A percentile compares a stretch with the other conserved stretches of the same genome.
Evolutionary conservation across 352 stramenopile species (phyloP).

Genomic region (Phytophthora crassamura): DNA sequence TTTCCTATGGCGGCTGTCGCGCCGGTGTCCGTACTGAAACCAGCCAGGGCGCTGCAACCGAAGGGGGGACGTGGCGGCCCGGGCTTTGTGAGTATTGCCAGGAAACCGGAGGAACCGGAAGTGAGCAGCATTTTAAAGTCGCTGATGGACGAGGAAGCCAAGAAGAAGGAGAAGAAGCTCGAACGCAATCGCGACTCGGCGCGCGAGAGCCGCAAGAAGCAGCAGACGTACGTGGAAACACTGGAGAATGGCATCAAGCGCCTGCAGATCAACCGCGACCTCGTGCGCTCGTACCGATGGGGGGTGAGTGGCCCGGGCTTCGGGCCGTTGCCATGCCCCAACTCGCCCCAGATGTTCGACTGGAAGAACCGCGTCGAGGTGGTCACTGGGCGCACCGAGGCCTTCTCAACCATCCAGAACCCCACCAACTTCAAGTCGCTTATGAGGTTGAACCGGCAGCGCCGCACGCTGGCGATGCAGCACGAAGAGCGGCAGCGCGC

Average conservation of each 20-base stretch:
- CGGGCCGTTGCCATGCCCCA: conserved; percentile 45
- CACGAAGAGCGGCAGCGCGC: conserved; percentile 54
- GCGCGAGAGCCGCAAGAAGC: conserved; percentile 84
- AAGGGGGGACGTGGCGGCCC: conserved; percentile 47
- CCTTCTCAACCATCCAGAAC: conserved; percentile 77
- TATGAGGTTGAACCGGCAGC: conserved; percentile 80
- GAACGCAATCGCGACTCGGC: conserved; percentile 89
- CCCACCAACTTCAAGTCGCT: conserved; percentile 69
- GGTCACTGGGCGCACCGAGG: conserved; percentile 67
- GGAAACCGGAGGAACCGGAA: conserved; percentile 80
- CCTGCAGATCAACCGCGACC: conserved; percentile 83
- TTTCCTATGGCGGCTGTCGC: conserved; percentile 9
- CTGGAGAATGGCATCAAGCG: conserved; percentile 89
- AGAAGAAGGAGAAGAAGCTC: conserved; percentile 92
- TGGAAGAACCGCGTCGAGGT: conserved; percentile 72
- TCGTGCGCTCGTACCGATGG: conserved; percentile 78
- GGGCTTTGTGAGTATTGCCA: conserved; percentile 80
- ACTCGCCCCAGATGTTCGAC: conserved; percentile 63
- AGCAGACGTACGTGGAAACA: conserved; percentile 89
- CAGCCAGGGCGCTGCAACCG: conserved; percentile 44
- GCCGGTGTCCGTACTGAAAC: conserved; percentile 43
- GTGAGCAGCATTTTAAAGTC: conserved; percentile 90
- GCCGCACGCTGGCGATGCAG: conserved; percentile 58
- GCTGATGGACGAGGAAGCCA: conserved; percentile 87
- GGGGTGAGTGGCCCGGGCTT: conserved; percentile 62